Percentiles rank a stretch among this genome's conserved stretches.
Evolutionary conservation across 2,329 filamentous ascomycete species (phyloP).

Genomic region (Ophiostoma angusticollis): DNA sequence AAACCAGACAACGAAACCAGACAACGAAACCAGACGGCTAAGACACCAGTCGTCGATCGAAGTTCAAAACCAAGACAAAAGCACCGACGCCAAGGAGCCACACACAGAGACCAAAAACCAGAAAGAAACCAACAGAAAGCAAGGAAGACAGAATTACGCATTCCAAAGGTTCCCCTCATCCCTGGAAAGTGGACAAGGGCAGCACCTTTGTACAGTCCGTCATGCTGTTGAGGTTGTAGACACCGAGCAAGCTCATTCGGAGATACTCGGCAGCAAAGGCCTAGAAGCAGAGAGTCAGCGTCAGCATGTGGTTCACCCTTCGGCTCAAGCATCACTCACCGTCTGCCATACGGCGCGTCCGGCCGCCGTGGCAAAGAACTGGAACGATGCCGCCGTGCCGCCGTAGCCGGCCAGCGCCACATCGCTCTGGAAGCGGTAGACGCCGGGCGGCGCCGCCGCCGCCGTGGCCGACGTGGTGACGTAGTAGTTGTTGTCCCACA

Average conservation of each 20-base stretch:
- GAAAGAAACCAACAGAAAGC: neutral
- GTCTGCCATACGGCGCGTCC: constrained; percentile 29
- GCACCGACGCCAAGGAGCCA: too few species aligned
- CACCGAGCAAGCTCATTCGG: constrained; percentile 39
- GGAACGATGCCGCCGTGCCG: constrained; percentile 24
- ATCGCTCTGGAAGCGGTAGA: constrained; percentile 30
- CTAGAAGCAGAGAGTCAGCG: constrained; percentile 17
- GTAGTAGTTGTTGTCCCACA: constrained; percentile 40
- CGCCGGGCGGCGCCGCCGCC: constrained; percentile 14
- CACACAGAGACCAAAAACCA: neutral
- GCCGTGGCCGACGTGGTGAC: constrained; percentile 25
- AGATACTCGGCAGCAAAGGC: constrained; percentile 40
- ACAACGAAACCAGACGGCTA: too few species aligned
- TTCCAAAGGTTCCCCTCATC: neutral
- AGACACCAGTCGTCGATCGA: too few species aligned
- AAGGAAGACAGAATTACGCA: neutral
- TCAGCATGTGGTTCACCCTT: too few species aligned
- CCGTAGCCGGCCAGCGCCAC: constrained; percentile 26
- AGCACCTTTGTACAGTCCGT: constrained; percentile 43
- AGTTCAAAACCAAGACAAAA: too few species aligned
- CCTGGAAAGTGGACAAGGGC: constrained; percentile 17
- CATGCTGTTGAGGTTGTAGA: constrained; percentile 41
- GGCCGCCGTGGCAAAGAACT: constrained; percentile 21
- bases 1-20: too few species aligned
- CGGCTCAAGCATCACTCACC: constrained; percentile 18